These are phyloP conservation scores for Aspergillus quadrilineatus DNA, from an alignment of 2,329 filamentous ascomycete genomes.

Conservation along the genomic window DNA sequence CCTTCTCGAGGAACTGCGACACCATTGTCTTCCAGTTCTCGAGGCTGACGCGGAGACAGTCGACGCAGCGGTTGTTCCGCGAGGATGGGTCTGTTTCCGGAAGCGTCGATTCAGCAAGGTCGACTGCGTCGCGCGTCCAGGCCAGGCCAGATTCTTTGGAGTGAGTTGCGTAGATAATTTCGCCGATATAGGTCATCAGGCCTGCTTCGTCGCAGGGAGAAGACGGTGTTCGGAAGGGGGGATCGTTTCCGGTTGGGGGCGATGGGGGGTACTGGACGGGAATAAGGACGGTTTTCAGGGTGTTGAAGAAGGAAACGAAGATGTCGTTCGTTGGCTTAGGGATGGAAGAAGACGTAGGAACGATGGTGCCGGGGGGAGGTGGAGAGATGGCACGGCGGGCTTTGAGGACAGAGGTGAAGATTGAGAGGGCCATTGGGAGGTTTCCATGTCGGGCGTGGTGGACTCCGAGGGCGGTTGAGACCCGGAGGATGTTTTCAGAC, in stretches of 20 bases:
- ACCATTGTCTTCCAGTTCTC: conserved; percentile 85
- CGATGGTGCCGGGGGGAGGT: conserved; percentile 28
- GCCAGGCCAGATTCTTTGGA: conserved; percentile 69
- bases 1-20: conserved; percentile 54
- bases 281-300: conserved; percentile 47
- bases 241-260: conserved; percentile 66
- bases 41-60: conserved; percentile 75
- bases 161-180: conserved; percentile 79
- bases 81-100: conserved; percentile 35
- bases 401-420: conserved; percentile 80
- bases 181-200: conserved; percentile 85
- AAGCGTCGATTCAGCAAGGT: conserved; percentile 68
- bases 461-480: conserved; percentile 74
- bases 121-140: conserved; percentile 88
- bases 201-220: conserved; percentile 82
- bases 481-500: conserved; percentile 71
- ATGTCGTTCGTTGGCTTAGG: conserved; percentile 26
- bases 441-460: conserved; percentile 72
- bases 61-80: conserved; percentile 64
- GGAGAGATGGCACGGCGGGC: conserved; percentile 64
- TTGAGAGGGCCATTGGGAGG: conserved; percentile 69
- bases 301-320: conserved; percentile 36
- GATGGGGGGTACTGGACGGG: conserved; percentile 67
- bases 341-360: conserved; percentile 26
- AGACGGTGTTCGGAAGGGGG: conserved; percentile 62